A percentile compares a stretch with the other conserved stretches of the same genome.
Conservation (phyloP, 495 filamentous ascomycete species). For the Neurospora tetraspora region DNA sequence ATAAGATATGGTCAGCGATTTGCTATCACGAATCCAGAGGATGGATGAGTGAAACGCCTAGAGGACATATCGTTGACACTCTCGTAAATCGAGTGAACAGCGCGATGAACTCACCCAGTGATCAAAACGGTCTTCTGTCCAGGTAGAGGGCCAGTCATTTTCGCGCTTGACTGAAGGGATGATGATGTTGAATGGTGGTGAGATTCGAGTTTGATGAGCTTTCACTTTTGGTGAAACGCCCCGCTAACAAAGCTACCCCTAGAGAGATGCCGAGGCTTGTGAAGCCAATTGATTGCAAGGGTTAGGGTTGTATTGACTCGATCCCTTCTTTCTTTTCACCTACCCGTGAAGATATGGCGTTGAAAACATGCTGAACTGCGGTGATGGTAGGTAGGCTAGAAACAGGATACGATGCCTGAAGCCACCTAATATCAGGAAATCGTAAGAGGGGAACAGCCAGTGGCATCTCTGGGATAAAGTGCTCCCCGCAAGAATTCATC, state of each 20-base stretch:
- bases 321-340: not conserved
- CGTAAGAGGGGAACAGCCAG: not conserved
- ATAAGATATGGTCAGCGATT: conserved; percentile 1
- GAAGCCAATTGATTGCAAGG: not conserved
- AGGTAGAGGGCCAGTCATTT: conserved; percentile 17
- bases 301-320: not conserved
- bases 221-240: not conserved
- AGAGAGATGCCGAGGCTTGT: not conserved
- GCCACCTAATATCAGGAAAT: not conserved
- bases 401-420: no score
- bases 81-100: not conserved
- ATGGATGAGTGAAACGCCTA: not conserved
- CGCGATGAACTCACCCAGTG: conserved; percentile 31
- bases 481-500: not conserved
- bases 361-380: not conserved
- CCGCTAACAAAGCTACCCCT: not conserved
- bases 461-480: not conserved
- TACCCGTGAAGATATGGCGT: not conserved
- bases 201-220: not conserved
- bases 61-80: not conserved
- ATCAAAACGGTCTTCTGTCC: conserved; percentile 42
- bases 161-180: not conserved
- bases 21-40: not conserved
- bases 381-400: not conserved
- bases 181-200: not conserved